These are phyloP conservation scores for Epichloe sp. DNA, from an alignment of 2,329 filamentous ascomycete genomes.

Conservation along the genomic window DNA sequence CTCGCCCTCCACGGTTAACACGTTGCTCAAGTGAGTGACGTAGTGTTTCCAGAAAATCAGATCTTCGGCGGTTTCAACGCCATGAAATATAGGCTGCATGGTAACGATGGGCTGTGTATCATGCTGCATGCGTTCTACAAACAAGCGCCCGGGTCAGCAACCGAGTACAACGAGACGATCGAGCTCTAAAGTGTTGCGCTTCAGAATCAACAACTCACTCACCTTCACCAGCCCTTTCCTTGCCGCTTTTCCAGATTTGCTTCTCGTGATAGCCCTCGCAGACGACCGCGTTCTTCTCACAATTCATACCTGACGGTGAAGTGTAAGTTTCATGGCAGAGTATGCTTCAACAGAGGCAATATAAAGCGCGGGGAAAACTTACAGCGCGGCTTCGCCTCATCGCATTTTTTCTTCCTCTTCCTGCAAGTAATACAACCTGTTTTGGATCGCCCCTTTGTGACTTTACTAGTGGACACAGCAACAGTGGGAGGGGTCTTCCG, in stretches of 20 bases:
- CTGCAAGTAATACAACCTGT: conserved; percentile 56
- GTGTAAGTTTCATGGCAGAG: not conserved
- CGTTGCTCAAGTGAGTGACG: conserved; percentile 62
- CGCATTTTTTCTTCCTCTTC: conserved; percentile 60
- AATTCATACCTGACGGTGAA: conserved; percentile 54
- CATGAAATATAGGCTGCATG: conserved; percentile 58
- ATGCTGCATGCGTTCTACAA: conserved; percentile 34
- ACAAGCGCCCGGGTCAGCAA: not conserved
- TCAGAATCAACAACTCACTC: conserved; percentile 16
- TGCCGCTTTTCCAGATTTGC: conserved; percentile 77
- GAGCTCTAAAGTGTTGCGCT: not conserved
- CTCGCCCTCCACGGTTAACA: conserved; percentile 71
- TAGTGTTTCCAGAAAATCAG: conserved; percentile 75
- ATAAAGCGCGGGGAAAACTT: conserved; percentile 8
- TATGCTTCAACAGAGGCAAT: not conserved
- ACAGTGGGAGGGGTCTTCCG: conserved; percentile 63
- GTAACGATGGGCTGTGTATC: conserved; percentile 39
- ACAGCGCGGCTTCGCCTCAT: conserved; percentile 56
- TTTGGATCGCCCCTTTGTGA: conserved; percentile 64
- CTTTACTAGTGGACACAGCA: conserved; percentile 46
- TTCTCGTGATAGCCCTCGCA: conserved; percentile 85
- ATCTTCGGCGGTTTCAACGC: conserved; percentile 69
- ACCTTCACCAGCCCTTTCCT: conserved; percentile 61
- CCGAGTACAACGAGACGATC: not conserved
- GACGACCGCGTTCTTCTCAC: conserved; percentile 83